Base-by-base conservation (phyloP, 345 rosid species). In the Aquilaria sinensis region DNA sequence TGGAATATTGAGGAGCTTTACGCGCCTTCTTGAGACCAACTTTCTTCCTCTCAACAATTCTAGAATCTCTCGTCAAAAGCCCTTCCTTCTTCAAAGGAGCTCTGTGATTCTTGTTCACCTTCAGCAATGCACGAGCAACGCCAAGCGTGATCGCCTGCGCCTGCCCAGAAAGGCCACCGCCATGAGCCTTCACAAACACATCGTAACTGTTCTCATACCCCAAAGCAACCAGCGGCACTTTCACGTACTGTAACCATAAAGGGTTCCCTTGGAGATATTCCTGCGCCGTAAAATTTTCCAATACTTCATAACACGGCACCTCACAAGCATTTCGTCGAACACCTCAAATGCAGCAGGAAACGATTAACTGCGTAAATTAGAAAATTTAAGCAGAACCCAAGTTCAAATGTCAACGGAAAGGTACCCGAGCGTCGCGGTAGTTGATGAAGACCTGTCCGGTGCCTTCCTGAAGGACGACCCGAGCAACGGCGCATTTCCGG, bases 181-280 rank as follows among this genome's bases (percentile, higher is more conserved):
- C 98, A 57, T 86, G 97, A 12, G 96, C 97, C 78, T 93, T 93
- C 12, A 90, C 95, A 66, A 93, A 88, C 30, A 93, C 88, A 11
- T 93, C 96, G 16, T 86, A 93, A 75, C 85, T 86, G 47, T 60
- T 81, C 70, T 90, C 99, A 47, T 93, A 90, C n/a, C 99, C 95
- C 29, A 93, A 62, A 43, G 89, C 79, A 61, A 75, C 79, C 75
- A 90, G 61, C 2, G 99, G 99, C 37, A 79, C 80, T 71, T 90
- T 93, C 46, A 93, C 75, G 66, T 90, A 86, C 46, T 90, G 96
- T 65, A 93, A 80, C 97, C 99, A 93, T 65, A 88, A 47, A 2
- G 99, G 99, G 68, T 93, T 93, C n/a, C 96, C 97, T 66, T 93
- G 97, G 45, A 88, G 95, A 76, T 90, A 93, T 61, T 93, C 98